Conservation (phyloP, 331 rosid genomes). For the Spiraea crenata region DNA sequence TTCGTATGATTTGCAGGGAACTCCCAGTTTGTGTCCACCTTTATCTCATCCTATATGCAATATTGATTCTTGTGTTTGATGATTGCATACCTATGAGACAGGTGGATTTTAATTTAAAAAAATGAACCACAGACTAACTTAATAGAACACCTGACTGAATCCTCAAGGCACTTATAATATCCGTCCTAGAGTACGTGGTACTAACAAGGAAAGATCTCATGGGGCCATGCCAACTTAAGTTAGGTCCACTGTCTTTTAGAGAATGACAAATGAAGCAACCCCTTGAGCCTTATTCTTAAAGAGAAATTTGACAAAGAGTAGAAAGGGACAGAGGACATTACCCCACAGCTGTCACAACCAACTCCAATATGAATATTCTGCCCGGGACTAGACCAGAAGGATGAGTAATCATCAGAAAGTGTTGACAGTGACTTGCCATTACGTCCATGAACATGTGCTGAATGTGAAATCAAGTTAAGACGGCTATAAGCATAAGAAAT, state of each 20-base stretch:
- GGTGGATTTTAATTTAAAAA: no score
- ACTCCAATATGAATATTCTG: conserved; percentile 6
- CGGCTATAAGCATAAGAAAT: neutral
- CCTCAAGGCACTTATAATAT: neutral
- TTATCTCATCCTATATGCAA: neutral
- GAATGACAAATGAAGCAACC: neutral
- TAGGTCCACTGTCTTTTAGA: neutral
- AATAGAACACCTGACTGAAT: neutral
- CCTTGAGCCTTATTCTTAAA: neutral
- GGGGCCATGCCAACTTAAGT: neutral
- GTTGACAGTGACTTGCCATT: neutral
- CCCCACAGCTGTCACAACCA: conserved; percentile 23
- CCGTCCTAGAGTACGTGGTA: neutral
- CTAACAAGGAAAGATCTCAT: neutral
- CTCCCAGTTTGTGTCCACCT: neutral
- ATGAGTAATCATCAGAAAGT: conserved; percentile 8
- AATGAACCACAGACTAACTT: no score
- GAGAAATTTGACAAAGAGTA: neutral
- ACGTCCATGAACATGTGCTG: neutral
- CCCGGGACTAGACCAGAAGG: neutral
- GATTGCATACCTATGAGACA: no score
- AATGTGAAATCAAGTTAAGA: conserved; percentile 4
- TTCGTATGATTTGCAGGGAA: neutral
- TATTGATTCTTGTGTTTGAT: no score
- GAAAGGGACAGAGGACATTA: neutral